Evolutionary conservation across 768 basidiomycete species (phyloP), one percentile per base, ranked within the genome.

Genomic region (Xerocomellus amylosporus): DNA sequence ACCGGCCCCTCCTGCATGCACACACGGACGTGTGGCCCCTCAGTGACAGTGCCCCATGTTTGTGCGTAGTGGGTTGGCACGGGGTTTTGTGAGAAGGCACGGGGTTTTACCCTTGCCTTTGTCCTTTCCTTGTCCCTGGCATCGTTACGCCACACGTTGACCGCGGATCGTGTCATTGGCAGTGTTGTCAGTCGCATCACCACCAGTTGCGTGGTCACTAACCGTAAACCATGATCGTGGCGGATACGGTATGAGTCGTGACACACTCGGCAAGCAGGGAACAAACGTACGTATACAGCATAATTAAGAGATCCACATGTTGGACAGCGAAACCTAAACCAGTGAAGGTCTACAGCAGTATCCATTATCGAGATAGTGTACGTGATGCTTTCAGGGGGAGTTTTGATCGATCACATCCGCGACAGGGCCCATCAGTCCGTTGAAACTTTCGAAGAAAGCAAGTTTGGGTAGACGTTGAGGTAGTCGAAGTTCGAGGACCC

Each of bases 311-410:
- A 68, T 55, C 85, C 55, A 26, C 84, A 58, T 83, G 86, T 59
- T 83, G 84, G 17, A 80, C 84, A 44, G 87, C 66, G 84, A 75
- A 41, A 79, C 82, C 52, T 85, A 69, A 46, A 72, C 77, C 4
- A 80, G 84, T 59, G 80, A 79, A 60, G 84, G 69, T 87, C 87
- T 12, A 79, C 63, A 15, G 78, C 74, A 30, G 77, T 63, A 30
- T 81, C 81, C 67, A 86, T 85, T 6, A 81, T 79, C 55, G 80
- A 76, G 22, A 86, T 64, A 54, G 78, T 74, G 72, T 90, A 89
- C 30, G 73, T 64, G 44, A 58, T 52, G 33, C 85, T 85, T 12
- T 75, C 77, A 33, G 45, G 83, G n/a, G 76, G 24, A 88, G 71
- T 56, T 86, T 86, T 4, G 24, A 20, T 68, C 69, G 2, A 76